Conservation (phyloP, 768 basidiomycete species). For the Boletus sp. region DNA sequence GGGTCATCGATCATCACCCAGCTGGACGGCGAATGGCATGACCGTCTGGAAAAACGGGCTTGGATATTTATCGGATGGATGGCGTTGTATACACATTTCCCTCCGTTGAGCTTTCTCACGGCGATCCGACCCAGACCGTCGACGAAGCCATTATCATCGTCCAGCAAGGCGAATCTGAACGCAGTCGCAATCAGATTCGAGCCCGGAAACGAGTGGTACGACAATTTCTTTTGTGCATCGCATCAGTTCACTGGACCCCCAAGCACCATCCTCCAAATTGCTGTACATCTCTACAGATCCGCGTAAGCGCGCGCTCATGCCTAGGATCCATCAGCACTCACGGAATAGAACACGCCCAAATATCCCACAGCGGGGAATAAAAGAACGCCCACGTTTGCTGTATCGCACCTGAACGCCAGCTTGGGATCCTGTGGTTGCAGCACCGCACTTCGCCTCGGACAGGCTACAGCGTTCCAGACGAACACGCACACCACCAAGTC, state of each 20-base stretch:
- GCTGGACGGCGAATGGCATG: no score
- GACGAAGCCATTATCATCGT: neutral
- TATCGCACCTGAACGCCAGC: neutral
- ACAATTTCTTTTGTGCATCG: neutral
- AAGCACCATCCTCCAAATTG: no score
- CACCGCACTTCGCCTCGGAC: constrained; percentile 21
- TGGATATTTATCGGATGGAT: no score
- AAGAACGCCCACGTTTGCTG: neutral
- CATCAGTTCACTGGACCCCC: no score
- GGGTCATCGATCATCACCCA: no score
- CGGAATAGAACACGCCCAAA: neutral
- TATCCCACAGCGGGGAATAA: neutral
- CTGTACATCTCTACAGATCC: constrained; percentile 10
- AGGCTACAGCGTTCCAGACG: neutral
- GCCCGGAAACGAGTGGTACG: neutral
- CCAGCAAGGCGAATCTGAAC: constrained; percentile 4
- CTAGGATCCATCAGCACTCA: neutral
- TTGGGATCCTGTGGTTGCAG: neutral
- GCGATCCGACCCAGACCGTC: neutral
- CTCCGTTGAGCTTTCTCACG: constrained; percentile 1
- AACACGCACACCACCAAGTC: neutral
- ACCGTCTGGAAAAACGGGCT: no score
- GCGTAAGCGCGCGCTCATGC: neutral
- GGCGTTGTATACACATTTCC: no score
- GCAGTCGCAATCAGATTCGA: constrained; percentile 1